Conservation (phyloP, 192 early-diverging fungal genomes). For the Irineochytrium annulatum region DNA sequence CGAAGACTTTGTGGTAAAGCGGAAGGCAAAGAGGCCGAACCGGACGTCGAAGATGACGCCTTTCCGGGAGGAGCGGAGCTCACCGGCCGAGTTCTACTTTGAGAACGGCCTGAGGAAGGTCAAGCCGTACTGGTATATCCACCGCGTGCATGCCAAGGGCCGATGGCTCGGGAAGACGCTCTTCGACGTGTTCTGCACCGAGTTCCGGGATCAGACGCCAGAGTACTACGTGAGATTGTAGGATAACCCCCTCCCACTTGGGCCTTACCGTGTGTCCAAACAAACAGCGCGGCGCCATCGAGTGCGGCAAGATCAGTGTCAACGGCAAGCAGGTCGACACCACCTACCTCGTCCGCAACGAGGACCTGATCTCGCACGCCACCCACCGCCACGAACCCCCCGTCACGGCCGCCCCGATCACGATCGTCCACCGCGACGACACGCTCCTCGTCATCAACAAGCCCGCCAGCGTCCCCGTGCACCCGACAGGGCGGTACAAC, state of each 20-base stretch:
- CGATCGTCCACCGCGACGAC: conserved; percentile 58
- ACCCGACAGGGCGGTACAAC: conserved; percentile 80
- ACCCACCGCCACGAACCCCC: conserved; percentile 97
- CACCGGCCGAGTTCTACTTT: conserved; percentile 17
- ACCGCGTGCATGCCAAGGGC: conserved; percentile 75
- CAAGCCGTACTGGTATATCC: conserved; percentile 77
- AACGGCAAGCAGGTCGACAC: conserved; percentile 57
- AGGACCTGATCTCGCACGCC: conserved; percentile 74
- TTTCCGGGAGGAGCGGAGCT: neutral
- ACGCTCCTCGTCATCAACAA: conserved; percentile 84
- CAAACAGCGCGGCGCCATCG: conserved; percentile 62
- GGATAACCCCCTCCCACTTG: too few species aligned
- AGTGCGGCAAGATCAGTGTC: conserved; percentile 73
- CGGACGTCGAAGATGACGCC: neutral
- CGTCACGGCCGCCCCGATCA: conserved; percentile 58
- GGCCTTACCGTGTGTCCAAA: neutral
- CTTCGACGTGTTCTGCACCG: conserved; percentile 77
- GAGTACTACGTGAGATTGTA: conserved; percentile 69
- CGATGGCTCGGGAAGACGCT: conserved; percentile 77
- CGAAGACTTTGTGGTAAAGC: too few species aligned
- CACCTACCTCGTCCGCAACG: conserved; percentile 67
- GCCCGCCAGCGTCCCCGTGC: conserved; percentile 84
- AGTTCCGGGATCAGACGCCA: conserved; percentile 79
- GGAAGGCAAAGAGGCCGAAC: too few species aligned
- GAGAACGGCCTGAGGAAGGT: conserved; percentile 72